phyloP scores from a whole-genome alignment of 306 rosid genomes.

The Phaseolus lunatus region DNA sequence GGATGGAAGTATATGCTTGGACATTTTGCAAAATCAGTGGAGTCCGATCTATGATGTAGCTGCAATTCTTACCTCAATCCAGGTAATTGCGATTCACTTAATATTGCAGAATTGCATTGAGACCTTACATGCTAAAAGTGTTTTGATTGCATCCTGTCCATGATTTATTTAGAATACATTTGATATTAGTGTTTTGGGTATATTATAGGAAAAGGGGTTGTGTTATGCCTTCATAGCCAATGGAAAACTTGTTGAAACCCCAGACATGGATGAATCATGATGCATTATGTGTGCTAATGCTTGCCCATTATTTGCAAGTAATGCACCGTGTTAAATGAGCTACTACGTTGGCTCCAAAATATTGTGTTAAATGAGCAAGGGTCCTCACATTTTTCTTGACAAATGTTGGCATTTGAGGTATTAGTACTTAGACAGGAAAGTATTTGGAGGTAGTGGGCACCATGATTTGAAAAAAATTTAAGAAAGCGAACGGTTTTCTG shows the following conservation, averaged over 20 bases:
- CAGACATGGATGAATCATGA: not conserved
- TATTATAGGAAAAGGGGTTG: not conserved
- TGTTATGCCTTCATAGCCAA: not conserved
- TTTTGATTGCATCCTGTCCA: conserved; percentile 11
- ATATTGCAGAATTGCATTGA: conserved; percentile 31
- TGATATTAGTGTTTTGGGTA: not conserved
- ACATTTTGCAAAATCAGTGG: conserved; percentile 96
- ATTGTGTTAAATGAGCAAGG: not conserved
- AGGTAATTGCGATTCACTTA: conserved; percentile 60
- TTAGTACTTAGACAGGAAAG: not conserved
- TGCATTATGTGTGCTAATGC: not conserved
- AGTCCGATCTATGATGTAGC: conserved; percentile 98
- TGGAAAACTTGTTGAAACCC: not conserved
- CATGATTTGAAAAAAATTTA: not conserved
- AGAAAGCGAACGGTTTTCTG: too few species aligned
- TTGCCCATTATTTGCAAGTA: not conserved
- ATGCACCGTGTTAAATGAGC: not conserved
- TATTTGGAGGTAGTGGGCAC: not conserved
- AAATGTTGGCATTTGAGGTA: not conserved
- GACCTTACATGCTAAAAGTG: not conserved
- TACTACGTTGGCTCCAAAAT: not conserved
- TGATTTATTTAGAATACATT: not conserved
- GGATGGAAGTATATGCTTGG: conserved; percentile 99
- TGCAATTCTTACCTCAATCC: conserved; percentile 96
- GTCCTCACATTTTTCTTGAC: not conserved